phyloP scores from a whole-genome alignment of 441 rosid genomes.

The Populus hybrid region DNA sequence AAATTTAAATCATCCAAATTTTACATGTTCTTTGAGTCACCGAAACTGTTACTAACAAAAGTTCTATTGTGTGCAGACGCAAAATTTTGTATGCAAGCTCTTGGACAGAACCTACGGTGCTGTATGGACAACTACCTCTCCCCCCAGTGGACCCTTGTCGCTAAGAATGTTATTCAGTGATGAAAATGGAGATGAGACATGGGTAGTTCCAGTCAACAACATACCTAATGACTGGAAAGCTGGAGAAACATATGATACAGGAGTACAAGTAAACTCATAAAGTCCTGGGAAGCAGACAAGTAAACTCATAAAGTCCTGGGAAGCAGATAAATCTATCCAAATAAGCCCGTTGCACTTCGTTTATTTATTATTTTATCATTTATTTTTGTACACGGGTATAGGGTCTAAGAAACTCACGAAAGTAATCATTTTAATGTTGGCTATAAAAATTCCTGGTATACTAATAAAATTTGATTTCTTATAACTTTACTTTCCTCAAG shows the following conservation, averaged over 20 bases:
- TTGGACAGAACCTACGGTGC: slow-evolving; percentile 62
- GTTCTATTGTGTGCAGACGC: slow-evolving; percentile 33
- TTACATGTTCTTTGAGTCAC: not conserved
- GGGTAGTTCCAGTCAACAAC: slow-evolving; percentile 57
- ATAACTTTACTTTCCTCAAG: not conserved
- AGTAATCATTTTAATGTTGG: slow-evolving; percentile 11
- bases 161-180: slow-evolving; percentile 58
- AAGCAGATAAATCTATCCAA: slow-evolving; percentile 6
- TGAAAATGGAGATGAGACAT: slow-evolving; percentile 51
- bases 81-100: slow-evolving; percentile 53
- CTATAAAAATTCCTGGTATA: not conserved
- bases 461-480: slow-evolving; percentile 1
- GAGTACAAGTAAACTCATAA: no score
- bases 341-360: slow-evolving; percentile 5
- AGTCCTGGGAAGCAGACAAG: no score
- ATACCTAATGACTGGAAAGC: slow-evolving; percentile 60
- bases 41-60: slow-evolving; percentile 1
- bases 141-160: slow-evolving; percentile 54
- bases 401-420: slow-evolving; percentile 7
- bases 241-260: slow-evolving; percentile 58
- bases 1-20: not conserved
- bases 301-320: slow-evolving; percentile 21
- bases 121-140: slow-evolving; percentile 58
- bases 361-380: slow-evolving; percentile 9
- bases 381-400: not conserved